A percentile compares a stretch with the other conserved stretches of the same genome.
These are phyloP conservation scores for Rubroboletus satanas DNA, from an alignment of 768 basidiomycete genomes.

Conservation along the genomic window DNA sequence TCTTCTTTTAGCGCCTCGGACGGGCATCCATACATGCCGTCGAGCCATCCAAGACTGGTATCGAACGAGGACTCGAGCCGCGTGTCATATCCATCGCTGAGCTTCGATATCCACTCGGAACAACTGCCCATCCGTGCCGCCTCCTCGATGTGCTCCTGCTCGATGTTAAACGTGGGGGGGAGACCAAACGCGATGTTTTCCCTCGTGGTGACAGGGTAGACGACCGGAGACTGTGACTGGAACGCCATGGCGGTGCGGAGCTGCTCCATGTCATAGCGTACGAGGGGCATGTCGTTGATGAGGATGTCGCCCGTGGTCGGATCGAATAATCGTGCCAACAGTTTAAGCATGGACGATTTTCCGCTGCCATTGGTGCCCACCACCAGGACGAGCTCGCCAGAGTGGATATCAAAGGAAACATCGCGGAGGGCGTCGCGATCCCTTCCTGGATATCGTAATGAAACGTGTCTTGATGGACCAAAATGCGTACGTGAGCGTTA, in stretches of 20 bases:
- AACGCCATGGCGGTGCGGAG: constrained; percentile 44
- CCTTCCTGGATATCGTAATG: constrained; percentile 23
- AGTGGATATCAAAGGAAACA: constrained; percentile 27
- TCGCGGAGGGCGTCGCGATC: constrained; percentile 20
- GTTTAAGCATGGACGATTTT: constrained; percentile 39
- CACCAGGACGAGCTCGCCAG: constrained; percentile 30
- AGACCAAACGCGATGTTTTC: constrained; percentile 41
- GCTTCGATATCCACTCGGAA: constrained; percentile 31
- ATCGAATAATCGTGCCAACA: constrained; percentile 49
- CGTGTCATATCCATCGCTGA: constrained; percentile 30
- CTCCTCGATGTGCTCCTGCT: constrained; percentile 21
- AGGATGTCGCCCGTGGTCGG: constrained; percentile 41
- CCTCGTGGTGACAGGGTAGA: constrained; percentile 46
- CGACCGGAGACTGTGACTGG: constrained; percentile 46
- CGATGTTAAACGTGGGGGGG: constrained; percentile 6
- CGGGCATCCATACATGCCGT: constrained; percentile 15
- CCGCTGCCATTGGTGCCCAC: constrained; percentile 31
- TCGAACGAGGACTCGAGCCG: constrained; percentile 30
- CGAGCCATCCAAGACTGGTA: constrained; percentile 18
- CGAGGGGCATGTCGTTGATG: constrained; percentile 41
- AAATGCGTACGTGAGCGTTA: background rate
- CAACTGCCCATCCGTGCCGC: constrained; percentile 34
- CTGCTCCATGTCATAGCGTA: constrained; percentile 35
- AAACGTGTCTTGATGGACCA: constrained; percentile 12
- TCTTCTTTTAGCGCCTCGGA: constrained; percentile 20